Conservation (phyloP, 768 basidiomycete genomes). For the Suillus occidentalis region DNA sequence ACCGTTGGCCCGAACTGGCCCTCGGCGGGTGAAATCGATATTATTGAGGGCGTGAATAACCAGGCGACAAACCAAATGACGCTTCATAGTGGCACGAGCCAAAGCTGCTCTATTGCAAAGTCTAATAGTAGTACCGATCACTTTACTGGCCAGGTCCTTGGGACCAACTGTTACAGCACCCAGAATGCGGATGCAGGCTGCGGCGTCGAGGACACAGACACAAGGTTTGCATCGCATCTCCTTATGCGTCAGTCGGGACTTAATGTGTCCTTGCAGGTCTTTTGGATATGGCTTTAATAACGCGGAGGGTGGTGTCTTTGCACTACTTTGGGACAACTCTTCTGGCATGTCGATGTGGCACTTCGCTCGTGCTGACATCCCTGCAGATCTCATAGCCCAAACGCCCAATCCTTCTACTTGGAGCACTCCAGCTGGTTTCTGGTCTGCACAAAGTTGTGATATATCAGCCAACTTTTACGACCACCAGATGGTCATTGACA, state of each 20-base stretch:
- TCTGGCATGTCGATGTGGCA: slow-evolving; percentile 56
- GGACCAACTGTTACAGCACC: slow-evolving; percentile 42
- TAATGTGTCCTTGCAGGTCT: slow-evolving; percentile 29
- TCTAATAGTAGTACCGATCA: slow-evolving; percentile 3
- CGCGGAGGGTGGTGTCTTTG: slow-evolving; percentile 52
- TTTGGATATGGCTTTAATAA: slow-evolving; percentile 39
- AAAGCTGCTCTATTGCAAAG: slow-evolving; percentile 30
- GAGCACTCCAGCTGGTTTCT: slow-evolving; percentile 54
- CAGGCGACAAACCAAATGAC: slow-evolving; percentile 61
- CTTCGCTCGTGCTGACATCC: slow-evolving; percentile 53
- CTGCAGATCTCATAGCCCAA: slow-evolving; percentile 46
- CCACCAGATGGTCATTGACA: slow-evolving; percentile 47
- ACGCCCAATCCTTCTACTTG: slow-evolving; percentile 49
- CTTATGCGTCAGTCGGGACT: slow-evolving; percentile 35
- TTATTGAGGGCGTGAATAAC: slow-evolving; percentile 71
- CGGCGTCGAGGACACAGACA: slow-evolving; percentile 43
- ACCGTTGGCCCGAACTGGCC: slow-evolving; percentile 56
- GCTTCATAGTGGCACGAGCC: slow-evolving; percentile 55
- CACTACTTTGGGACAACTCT: slow-evolving; percentile 49
- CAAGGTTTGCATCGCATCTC: slow-evolving; percentile 1
- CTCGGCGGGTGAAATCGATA: slow-evolving; percentile 62
- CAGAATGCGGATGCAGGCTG: slow-evolving; percentile 47
- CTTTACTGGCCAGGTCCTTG: slow-evolving; percentile 25
- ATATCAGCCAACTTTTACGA: slow-evolving; percentile 51
- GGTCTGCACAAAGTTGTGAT: slow-evolving; percentile 48